Percentiles rank a stretch among this genome's conserved stretches.
Conservation (phyloP, 352 stramenopile species). For the Pythium insidiosum region DNA sequence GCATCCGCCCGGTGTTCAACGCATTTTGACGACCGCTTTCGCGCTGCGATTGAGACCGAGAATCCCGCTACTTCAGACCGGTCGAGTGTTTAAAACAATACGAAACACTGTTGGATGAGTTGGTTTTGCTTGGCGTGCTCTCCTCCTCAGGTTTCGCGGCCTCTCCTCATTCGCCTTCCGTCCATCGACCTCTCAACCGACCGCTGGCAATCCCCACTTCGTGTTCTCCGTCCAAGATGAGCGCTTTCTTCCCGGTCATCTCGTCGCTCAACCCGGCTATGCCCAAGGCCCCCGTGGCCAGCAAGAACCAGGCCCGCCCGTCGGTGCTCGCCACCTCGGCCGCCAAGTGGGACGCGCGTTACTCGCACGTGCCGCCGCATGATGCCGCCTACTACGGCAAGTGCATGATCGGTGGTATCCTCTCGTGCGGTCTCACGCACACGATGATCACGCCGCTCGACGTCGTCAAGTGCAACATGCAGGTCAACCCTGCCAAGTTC, state of each 20-base stretch:
- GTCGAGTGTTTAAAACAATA: slow-evolving; percentile 23
- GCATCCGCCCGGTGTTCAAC: too few species aligned
- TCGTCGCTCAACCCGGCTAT: slow-evolving; percentile 53
- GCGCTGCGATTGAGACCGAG: too few species aligned
- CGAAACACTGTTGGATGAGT: too few species aligned
- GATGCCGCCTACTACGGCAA: slow-evolving; percentile 91
- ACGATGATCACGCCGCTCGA: slow-evolving; percentile 90
- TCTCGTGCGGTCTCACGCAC: slow-evolving; percentile 92
- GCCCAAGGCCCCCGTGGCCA: slow-evolving; percentile 30
- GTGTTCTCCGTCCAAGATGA: slow-evolving; percentile 32
- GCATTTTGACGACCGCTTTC: too few species aligned
- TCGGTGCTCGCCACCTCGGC: slow-evolving; percentile 67
- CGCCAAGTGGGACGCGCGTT: slow-evolving; percentile 73
- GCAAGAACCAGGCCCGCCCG: slow-evolving; percentile 32
- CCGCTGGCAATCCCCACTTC: too few species aligned
- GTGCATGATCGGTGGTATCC: slow-evolving; percentile 90
- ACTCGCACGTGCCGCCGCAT: slow-evolving; percentile 75
- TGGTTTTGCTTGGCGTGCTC: not conserved
- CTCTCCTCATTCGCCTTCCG: slow-evolving; percentile 72
- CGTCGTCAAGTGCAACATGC: slow-evolving; percentile 95
- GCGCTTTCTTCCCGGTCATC: slow-evolving; percentile 74
- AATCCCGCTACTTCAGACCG: too few species aligned
- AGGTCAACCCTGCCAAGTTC: slow-evolving; percentile 88
- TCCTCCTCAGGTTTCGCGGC: slow-evolving; percentile 9
- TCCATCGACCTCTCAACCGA: slow-evolving; percentile 29